Evolutionary conservation across 768 basidiomycete genomes (phyloP), one percentile per base, ranked within the genome.

Genomic region (Serendipita sp.): DNA sequence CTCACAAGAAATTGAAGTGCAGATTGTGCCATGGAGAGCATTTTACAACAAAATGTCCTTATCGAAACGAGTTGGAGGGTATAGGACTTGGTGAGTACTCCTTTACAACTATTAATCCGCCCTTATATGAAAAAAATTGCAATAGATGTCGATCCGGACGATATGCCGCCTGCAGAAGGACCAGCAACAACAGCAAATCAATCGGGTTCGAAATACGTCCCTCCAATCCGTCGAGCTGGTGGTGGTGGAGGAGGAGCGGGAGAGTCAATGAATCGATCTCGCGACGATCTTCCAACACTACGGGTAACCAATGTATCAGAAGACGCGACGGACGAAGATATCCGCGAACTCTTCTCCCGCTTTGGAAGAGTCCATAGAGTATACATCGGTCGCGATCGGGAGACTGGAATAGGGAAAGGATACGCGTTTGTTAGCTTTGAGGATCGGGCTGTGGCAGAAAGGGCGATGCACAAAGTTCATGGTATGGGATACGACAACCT

Each of bases 341-440:
- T 99, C 30, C 86, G 94, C 64, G 93, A 92, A 24, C 79, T 99
- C 44, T 98, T 99, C 73, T 83, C 85, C 62, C 74, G 77, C 18
- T 96, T 98, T 74, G 92, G 92, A 0, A 80, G 87, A 15, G 86
- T 94, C 41, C 86, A 84, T 38, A 78, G 96, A 63, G 92, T 97
- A 63, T 97, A 93, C 74, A 89, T 99, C 54, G 96, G 95, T 30
- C 81, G 89, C 51, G 96, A 99, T 73, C 80, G 92, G 63, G 94
- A 96, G 70, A 97, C 95, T 7, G 91, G 94, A 53, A 81, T 88
- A 24, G 93, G 93, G 65, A 96, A 95, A 75, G 95, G 95, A 58
- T 96, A 95, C 73, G 95, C 94, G 15, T 98, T 98, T 70, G 94
- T 99, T 64, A 91, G 88, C 73, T 99, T 96, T 71, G 95, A 98